Evolutionary conservation across 2,329 filamentous ascomycete species (phyloP).

Genomic region (Penicillium sp.): DNA sequence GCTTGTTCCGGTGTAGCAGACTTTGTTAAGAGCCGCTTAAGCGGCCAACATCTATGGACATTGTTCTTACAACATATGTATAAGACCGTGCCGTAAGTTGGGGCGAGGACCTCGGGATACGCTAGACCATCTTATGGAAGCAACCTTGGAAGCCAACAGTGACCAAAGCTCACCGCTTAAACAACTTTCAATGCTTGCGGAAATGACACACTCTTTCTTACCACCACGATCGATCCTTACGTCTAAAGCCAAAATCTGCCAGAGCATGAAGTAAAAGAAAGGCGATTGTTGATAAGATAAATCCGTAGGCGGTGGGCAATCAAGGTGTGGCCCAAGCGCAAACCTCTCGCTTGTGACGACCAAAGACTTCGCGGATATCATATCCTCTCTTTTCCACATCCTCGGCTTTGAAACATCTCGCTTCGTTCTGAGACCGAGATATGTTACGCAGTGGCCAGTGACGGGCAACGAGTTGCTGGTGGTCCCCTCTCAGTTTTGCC

Average conservation of each 20-base stretch:
- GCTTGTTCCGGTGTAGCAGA: no score
- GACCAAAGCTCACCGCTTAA: not conserved
- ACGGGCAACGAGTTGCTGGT: conserved; percentile 20
- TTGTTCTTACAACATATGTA: no score
- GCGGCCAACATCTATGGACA: no score
- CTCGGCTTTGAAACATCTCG: not conserved
- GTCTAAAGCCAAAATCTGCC: not conserved
- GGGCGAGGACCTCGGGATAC: not conserved
- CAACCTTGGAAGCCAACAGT: not conserved
- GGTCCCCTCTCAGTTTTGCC: conserved; percentile 7
- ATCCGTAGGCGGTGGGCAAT: conserved; percentile 23
- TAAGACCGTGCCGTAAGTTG: no score
- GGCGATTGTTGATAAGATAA: conserved; percentile 11
- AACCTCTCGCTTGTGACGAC: conserved; percentile 30
- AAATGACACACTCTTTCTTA: not conserved
- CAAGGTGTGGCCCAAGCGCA: conserved; percentile 41
- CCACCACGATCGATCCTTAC: not conserved
- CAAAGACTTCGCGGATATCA: conserved; percentile 9
- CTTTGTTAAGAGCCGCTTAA: no score
- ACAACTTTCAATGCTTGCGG: not conserved
- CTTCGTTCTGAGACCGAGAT: not conserved
- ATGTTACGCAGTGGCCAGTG: conserved; percentile 17
- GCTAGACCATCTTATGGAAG: not conserved
- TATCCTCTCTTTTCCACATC: conserved; percentile 3
- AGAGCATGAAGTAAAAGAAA: conserved; percentile 4